These are phyloP conservation scores for Heliosperma pusillum DNA, from an alignment of 148 eudicot species.

Conservation along the genomic window DNA sequence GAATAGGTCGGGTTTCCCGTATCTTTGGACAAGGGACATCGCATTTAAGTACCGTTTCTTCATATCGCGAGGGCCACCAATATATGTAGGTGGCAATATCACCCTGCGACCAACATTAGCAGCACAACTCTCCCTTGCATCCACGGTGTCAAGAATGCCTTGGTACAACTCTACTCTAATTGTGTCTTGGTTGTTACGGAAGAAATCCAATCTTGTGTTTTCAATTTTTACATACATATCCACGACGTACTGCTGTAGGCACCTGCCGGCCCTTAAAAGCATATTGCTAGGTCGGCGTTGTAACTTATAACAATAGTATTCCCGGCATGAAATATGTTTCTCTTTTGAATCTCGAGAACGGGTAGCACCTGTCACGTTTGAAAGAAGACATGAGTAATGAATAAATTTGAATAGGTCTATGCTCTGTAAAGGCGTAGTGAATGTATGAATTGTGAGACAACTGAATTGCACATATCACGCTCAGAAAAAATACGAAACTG, in stretches of 20 bases:
- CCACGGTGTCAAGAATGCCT: neutral
- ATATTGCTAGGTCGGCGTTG: neutral
- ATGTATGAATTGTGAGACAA: too few species aligned
- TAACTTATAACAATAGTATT: constrained; percentile 11
- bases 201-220: neutral
- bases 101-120: neutral
- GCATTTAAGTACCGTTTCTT: neutral
- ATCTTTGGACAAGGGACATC: neutral
- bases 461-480: too few species aligned
- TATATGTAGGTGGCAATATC: neutral
- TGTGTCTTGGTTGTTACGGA: neutral
- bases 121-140: neutral
- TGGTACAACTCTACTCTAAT: constrained; percentile 2
- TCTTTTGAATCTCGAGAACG: too few species aligned
- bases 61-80: too few species aligned
- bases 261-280: neutral
- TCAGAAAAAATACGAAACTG: too few species aligned
- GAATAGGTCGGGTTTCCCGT: too few species aligned
- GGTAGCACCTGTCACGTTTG: too few species aligned
- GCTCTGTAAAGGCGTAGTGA: too few species aligned
- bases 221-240: constrained; percentile 11
- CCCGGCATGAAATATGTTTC: neutral
- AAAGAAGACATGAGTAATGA: too few species aligned
- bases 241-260: neutral
- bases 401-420: too few species aligned